These are phyloP conservation scores for Fusarium buharicum DNA, from an alignment of 2,329 filamentous ascomycete genomes.

Conservation along the genomic window DNA sequence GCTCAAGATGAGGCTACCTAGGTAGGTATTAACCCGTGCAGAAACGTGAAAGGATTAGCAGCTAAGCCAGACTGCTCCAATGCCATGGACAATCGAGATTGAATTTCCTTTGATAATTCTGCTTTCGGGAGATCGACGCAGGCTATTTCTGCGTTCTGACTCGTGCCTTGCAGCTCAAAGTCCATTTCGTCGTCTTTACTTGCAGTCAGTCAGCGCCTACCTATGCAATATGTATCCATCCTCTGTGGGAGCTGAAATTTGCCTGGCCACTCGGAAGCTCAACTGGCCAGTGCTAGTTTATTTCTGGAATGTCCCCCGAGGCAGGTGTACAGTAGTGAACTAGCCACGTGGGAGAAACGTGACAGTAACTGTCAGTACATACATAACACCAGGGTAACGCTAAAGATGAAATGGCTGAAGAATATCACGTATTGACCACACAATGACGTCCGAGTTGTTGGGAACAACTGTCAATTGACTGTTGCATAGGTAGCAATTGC, in stretches of 20 bases:
- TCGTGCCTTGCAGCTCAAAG: slow-evolving; percentile 28
- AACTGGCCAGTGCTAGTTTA: slow-evolving; percentile 14
- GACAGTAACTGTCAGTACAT: slow-evolving; percentile 20
- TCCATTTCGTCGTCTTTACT: slow-evolving; percentile 12
- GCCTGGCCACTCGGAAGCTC: background rate
- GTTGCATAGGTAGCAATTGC: background rate
- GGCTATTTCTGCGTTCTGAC: slow-evolving; percentile 38
- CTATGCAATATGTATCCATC: too few relatives aligned
- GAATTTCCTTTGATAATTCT: slow-evolving; percentile 9
- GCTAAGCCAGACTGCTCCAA: background rate
- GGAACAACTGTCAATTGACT: background rate
- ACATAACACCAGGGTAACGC: background rate
- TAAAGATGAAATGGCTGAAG: background rate
- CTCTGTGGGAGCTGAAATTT: slow-evolving; percentile 2
- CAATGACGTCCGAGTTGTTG: background rate
- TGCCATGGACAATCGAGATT: slow-evolving; percentile 2
- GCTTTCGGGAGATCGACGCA: slow-evolving; percentile 44
- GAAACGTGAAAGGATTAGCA: slow-evolving; percentile 1
- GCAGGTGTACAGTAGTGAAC: slow-evolving; percentile 17
- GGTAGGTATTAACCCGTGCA: background rate
- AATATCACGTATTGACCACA: too few relatives aligned
- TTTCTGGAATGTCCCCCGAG: slow-evolving; percentile 10
- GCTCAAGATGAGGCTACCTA: background rate
- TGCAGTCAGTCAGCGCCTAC: slow-evolving; percentile 3
- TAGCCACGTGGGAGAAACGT: slow-evolving; percentile 44